Conservation (phyloP, 1,284 basidiomycete species). For the Microbotryum scabiosae region DNA sequence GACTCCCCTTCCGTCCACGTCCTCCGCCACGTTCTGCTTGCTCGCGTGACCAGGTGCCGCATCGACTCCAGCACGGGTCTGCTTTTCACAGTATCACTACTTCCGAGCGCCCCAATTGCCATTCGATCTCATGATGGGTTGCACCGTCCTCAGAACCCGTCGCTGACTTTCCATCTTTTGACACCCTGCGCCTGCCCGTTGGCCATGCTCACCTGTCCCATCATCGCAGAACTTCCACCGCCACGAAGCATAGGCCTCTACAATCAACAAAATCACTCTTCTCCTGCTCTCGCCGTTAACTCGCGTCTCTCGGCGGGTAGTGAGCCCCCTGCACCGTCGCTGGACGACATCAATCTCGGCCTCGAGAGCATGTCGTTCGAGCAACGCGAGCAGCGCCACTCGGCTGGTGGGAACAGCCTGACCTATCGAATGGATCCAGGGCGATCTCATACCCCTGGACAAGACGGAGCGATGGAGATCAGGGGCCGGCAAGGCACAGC, state of each 20-base stretch:
- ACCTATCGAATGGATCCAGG: neutral
- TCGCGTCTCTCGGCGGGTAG: neutral
- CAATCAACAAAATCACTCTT: conserved; percentile 27
- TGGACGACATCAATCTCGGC: conserved; percentile 30
- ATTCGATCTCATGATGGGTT: too few relatives aligned
- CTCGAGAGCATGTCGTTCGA: conserved; percentile 30
- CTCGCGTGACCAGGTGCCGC: too few relatives aligned
- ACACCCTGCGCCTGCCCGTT: neutral
- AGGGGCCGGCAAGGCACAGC: conserved; percentile 16
- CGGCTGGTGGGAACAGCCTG: neutral
- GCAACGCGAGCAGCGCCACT: conserved; percentile 10
- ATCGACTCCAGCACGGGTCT: too few relatives aligned
- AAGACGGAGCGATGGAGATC: conserved; percentile 31
- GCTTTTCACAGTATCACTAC: too few relatives aligned
- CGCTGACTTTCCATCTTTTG: too few relatives aligned
- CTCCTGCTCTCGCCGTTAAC: conserved; percentile 21
- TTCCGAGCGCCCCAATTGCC: too few relatives aligned
- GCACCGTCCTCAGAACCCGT: too few relatives aligned
- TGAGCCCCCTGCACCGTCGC: conserved; percentile 3
- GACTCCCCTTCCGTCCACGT: too few relatives aligned
- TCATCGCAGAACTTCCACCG: neutral
- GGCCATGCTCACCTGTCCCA: neutral
- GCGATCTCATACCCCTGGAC: neutral
- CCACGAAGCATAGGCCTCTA: conserved; percentile 19
- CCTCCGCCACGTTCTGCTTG: too few relatives aligned